phyloP scores from a whole-genome alignment of 2,329 filamentous ascomycete genomes.

The Malbranchea cinnamomea region DNA sequence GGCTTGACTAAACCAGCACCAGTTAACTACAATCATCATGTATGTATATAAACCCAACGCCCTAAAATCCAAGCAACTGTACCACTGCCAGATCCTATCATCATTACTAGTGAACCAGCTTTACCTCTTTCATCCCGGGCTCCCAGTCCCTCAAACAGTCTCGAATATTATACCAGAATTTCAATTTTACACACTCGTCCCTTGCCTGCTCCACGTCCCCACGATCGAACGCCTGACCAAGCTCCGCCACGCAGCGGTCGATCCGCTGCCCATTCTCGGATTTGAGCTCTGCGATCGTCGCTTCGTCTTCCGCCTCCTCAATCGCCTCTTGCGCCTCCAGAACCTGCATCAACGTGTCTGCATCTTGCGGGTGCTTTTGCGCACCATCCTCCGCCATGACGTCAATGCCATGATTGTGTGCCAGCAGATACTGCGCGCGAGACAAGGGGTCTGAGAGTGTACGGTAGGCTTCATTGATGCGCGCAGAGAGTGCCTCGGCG shows the following conservation, averaged over 20 bases:
- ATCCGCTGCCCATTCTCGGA: constrained; percentile 55
- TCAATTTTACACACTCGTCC: constrained; percentile 57
- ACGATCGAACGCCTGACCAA: constrained; percentile 50
- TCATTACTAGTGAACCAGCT: constrained; percentile 41
- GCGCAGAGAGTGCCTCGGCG: constrained; percentile 64
- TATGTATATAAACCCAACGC: constrained; percentile 2
- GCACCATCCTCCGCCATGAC: constrained; percentile 58
- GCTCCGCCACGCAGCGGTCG: constrained; percentile 40
- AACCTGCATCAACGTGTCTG: constrained; percentile 65
- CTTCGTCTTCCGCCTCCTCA: constrained; percentile 50
- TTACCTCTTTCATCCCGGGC: constrained; percentile 47
- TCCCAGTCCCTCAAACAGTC: constrained; percentile 76
- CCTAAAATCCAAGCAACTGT: constrained; percentile 12
- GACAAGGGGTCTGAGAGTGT: constrained; percentile 64
- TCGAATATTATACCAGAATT: constrained; percentile 83
- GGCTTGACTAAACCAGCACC: background rate
- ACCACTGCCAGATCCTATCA: background rate
- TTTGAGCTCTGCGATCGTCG: constrained; percentile 50
- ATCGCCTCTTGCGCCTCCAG: constrained; percentile 68
- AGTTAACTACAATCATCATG: background rate
- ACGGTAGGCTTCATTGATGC: constrained; percentile 83
- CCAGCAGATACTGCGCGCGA: constrained; percentile 77
- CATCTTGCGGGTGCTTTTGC: constrained; percentile 52
- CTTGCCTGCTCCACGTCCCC: constrained; percentile 54
- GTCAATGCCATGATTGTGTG: constrained; percentile 52